Percentiles rank a stretch among this genome's conserved stretches.
Conservation (phyloP, 176 grass and related monocot species). For the Pharus latifolius region DNA sequence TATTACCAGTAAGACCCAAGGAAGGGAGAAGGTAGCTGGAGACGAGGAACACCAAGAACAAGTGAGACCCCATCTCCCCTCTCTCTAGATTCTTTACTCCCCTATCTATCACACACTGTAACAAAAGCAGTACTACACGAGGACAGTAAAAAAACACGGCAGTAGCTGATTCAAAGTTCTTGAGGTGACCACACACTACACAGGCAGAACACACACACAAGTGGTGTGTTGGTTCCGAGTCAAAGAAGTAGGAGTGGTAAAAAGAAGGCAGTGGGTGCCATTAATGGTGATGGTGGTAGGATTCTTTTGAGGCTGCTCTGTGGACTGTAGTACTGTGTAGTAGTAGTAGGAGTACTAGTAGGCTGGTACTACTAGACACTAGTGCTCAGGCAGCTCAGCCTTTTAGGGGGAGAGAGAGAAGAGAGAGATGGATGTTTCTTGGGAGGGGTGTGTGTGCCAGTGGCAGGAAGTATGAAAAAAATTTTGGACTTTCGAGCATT, state of each 20-base stretch:
- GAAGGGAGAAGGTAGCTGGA: conserved; percentile 19
- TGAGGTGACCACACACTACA: not conserved
- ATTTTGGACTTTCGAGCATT: not conserved
- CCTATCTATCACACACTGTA: not conserved
- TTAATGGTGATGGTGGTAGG: not conserved
- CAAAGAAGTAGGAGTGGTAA: no score
- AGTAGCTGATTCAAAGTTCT: not conserved
- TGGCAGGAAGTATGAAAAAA: not conserved
- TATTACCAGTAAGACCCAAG: conserved; percentile 44
- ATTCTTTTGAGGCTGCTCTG: not conserved
- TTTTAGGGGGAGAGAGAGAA: not conserved
- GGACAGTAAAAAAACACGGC: not conserved
- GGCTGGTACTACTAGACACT: not conserved
- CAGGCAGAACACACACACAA: not conserved
- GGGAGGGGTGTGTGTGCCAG: not conserved
- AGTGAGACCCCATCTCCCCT: conserved; percentile 16
- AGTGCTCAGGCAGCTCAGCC: not conserved
- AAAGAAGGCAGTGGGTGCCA: not conserved
- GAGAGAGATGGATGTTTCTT: not conserved
- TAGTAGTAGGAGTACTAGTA: not conserved
- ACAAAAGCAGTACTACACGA: not conserved
- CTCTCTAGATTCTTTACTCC: not conserved
- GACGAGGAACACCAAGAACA: not conserved
- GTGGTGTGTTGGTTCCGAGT: not conserved
- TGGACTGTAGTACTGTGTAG: not conserved